phyloP scores from a whole-genome alignment of 768 basidiomycete genomes.

The Rossbeevera mucosa region DNA sequence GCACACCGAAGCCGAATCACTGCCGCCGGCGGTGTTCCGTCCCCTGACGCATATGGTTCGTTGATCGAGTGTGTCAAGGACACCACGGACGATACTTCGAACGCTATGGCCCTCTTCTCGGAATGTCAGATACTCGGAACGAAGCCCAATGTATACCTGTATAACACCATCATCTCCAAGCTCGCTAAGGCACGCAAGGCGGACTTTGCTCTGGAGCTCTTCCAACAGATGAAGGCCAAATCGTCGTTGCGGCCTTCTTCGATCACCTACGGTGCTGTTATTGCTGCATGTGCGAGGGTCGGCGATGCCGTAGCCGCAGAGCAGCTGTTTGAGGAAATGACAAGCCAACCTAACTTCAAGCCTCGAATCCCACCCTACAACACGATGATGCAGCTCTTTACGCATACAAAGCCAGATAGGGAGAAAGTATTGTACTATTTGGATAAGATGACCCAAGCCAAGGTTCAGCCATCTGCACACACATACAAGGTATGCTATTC shows the following conservation, averaged over 20 bases:
- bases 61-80: conserved; percentile 85
- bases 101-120: conserved; percentile 78
- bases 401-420: conserved; percentile 84
- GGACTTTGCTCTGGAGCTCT: conserved; percentile 81
- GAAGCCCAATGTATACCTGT: conserved; percentile 79
- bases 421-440: conserved; percentile 73
- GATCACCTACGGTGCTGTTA: conserved; percentile 93
- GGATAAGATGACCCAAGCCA: conserved; percentile 53
- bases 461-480: conserved; percentile 75
- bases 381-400: conserved; percentile 97
- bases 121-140: conserved; percentile 72
- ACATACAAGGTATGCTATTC: conserved; percentile 77
- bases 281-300: conserved; percentile 89
- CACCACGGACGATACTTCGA: conserved; percentile 91
- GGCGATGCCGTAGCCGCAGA: conserved; percentile 84
- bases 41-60: conserved; percentile 88
- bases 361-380: conserved; percentile 95
- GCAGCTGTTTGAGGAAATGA: conserved; percentile 84
- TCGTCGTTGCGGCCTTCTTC: conserved; percentile 59
- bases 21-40: conserved; percentile 70
- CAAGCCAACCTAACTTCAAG: conserved; percentile 62
- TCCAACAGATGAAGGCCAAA: conserved; percentile 76
- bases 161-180: conserved; percentile 97
- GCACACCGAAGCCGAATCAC: conserved; percentile 75
- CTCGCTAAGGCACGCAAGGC: conserved; percentile 92